A percentile compares a stretch with the other conserved stretches of the same genome.
phyloP scores from a whole-genome alignment of 495 filamentous ascomycete species.

The Aspergillus campestris region DNA sequence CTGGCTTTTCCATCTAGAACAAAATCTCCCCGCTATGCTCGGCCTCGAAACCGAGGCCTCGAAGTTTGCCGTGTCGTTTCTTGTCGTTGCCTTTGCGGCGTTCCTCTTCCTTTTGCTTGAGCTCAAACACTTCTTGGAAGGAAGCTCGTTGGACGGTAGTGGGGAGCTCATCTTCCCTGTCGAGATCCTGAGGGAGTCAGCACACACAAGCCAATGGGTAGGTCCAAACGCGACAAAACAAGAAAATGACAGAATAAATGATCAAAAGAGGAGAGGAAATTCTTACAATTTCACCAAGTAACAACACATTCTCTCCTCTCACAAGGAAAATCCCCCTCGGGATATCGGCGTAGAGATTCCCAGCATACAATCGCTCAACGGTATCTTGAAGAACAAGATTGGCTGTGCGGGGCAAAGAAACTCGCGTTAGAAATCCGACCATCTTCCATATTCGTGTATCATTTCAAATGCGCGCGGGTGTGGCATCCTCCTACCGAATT shows the following conservation, averaged over 20 bases:
- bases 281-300: conserved; percentile 82
- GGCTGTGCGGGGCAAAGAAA: conserved; percentile 42
- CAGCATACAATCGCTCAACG: conserved; percentile 73
- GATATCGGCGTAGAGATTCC: conserved; percentile 68
- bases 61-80: conserved; percentile 56
- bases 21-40: conserved; percentile 72
- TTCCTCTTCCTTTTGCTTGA: conserved; percentile 60
- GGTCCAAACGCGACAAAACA: not conserved
- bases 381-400: conserved; percentile 93
- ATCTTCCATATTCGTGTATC: conserved; percentile 2
- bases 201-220: not conserved
- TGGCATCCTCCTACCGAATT: conserved; percentile 63
- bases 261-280: not conserved
- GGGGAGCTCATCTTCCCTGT: conserved; percentile 86
- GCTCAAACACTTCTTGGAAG: conserved; percentile 56
- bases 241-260: not conserved
- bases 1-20: conserved; percentile 33
- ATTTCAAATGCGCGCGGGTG: conserved; percentile 3
- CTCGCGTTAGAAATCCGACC: not conserved
- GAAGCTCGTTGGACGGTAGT: conserved; percentile 58
- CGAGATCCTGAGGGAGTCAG: conserved; percentile 56
- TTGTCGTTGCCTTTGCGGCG: conserved; percentile 67
- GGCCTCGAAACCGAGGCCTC: conserved; percentile 75
- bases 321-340: conserved; percentile 79
- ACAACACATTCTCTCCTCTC: conserved; percentile 83